Conservation (phyloP, 1,284 basidiomycete species). For the Moesziomyces globuligerus region DNA sequence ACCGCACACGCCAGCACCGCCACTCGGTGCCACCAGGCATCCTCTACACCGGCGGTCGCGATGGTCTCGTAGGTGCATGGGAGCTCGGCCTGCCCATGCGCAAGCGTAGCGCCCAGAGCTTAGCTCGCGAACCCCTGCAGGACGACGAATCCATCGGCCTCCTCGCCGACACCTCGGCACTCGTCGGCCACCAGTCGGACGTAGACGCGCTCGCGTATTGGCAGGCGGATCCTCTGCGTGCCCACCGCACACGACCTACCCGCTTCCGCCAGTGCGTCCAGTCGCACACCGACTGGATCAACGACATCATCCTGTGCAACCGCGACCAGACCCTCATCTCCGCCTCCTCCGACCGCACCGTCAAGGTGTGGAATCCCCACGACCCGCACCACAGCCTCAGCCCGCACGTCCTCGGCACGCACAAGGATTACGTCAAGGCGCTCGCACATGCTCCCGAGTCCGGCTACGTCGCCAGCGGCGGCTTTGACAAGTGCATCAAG, state of each 20-base stretch:
- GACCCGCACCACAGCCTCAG: slow-evolving; percentile 72
- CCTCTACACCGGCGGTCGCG: slow-evolving; percentile 89
- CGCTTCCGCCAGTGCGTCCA: slow-evolving; percentile 60
- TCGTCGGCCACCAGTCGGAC: slow-evolving; percentile 6
- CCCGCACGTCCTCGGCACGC: slow-evolving; percentile 80
- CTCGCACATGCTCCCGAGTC: slow-evolving; percentile 63
- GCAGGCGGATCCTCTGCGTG: slow-evolving; percentile 45
- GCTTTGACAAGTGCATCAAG: slow-evolving; percentile 91
- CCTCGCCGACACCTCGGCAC: slow-evolving; percentile 25
- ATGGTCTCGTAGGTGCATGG: slow-evolving; percentile 91
- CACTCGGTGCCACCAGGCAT: slow-evolving; percentile 79
- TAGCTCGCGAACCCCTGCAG: no score
- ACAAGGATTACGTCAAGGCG: slow-evolving; percentile 90
- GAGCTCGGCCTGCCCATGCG: slow-evolving; percentile 80
- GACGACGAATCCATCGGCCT: slow-evolving; percentile 26
- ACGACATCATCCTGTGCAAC: slow-evolving; percentile 92
- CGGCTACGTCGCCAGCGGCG: slow-evolving; percentile 79
- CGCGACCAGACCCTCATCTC: slow-evolving; percentile 92
- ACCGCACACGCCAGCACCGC: background rate
- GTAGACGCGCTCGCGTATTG: slow-evolving; percentile 26
- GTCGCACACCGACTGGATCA: slow-evolving; percentile 85
- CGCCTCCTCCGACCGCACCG: slow-evolving; percentile 92
- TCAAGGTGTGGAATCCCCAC: slow-evolving; percentile 94
- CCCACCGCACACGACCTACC: slow-evolving; percentile 22
- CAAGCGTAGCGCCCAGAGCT: slow-evolving; percentile 40